A percentile compares a stretch with the other conserved stretches of the same genome.
These are phyloP conservation scores for Lagerstroemia fauriei DNA, from an alignment of 441 rosid genomes.

Conservation along the genomic window DNA sequence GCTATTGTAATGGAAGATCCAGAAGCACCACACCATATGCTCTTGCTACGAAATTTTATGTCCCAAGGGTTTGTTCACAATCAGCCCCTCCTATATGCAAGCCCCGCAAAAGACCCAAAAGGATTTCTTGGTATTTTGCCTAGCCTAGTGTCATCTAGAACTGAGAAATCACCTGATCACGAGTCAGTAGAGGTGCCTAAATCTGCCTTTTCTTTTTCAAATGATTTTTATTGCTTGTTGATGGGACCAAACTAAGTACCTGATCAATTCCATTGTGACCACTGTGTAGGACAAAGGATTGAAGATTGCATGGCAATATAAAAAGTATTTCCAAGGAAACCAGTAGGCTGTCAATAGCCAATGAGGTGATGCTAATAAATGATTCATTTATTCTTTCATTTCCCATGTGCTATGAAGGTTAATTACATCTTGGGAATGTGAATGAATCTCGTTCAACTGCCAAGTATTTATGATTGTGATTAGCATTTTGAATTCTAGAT, in stretches of 20 bases:
- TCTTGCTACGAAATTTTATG: slow-evolving; percentile 82
- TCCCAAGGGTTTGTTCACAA: slow-evolving; percentile 88
- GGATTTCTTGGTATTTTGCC: slow-evolving; percentile 91
- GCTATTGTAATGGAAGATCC: slow-evolving; percentile 97
- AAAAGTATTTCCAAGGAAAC: slow-evolving; percentile 78
- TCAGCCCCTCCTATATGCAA: slow-evolving; percentile 78
- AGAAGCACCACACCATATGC: slow-evolving; percentile 95
- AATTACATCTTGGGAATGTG: not conserved
- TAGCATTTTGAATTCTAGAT: not conserved
- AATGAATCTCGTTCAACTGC: not conserved
- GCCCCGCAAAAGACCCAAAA: slow-evolving; percentile 77
- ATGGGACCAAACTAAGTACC: not conserved
- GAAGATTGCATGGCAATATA: slow-evolving; percentile 98
- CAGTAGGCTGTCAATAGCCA: slow-evolving; percentile 45
- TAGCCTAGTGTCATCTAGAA: slow-evolving; percentile 57
- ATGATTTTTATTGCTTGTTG: not conserved
- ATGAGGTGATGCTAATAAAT: slow-evolving; percentile 33
- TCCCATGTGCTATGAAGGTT: not conserved
- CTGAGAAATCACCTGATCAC: slow-evolving; percentile 49
- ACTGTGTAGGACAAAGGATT: slow-evolving; percentile 63
- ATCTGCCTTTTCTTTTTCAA: not conserved
- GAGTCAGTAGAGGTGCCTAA: slow-evolving; percentile 54
- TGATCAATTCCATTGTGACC: slow-evolving; percentile 11
- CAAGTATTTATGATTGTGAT: not conserved
- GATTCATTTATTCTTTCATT: not conserved